Evolutionary conservation across 176 grass and related monocot genomes (phyloP).

Genomic region (Aegilops bicornis): DNA sequence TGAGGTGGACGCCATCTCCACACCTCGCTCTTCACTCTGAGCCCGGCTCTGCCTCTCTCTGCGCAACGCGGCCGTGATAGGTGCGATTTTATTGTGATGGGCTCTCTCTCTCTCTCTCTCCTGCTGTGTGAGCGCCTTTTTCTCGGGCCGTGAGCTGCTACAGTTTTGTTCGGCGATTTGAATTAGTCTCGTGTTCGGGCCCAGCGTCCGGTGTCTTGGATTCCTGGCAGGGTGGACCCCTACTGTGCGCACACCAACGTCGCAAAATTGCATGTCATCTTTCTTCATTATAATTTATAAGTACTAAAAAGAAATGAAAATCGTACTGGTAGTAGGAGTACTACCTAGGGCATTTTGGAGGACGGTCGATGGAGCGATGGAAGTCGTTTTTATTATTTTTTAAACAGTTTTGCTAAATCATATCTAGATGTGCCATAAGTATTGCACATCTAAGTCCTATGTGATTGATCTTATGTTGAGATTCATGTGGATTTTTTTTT

Average conservation of each 20-base stretch:
- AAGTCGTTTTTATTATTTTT: too few relatives aligned
- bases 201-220: conserved; percentile 16
- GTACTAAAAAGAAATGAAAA: not conserved
- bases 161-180: conserved; percentile 30
- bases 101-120: not conserved
- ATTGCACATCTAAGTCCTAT: too few relatives aligned
- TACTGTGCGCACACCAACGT: not conserved
- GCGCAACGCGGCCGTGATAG: conserved; percentile 21
- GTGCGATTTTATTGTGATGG: conserved; percentile 40
- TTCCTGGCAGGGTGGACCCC: not conserved
- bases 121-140: conserved; percentile 3
- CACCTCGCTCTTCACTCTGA: not conserved
- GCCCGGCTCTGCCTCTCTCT: conserved; percentile 2
- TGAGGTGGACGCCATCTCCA: conserved; percentile 25
- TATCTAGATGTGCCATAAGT: too few relatives aligned
- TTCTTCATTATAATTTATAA: not conserved
- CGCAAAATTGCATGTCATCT: not conserved
- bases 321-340: too few relatives aligned
- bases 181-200: not conserved
- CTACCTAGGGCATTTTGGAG: too few relatives aligned
- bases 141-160: conserved; percentile 20
- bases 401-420: too few relatives aligned
- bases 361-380: too few relatives aligned
- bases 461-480: too few relatives aligned
- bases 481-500: too few relatives aligned